phyloP scores from a whole-genome alignment of 495 filamentous ascomycete genomes.

The Penicillium psychrofluorescens region DNA sequence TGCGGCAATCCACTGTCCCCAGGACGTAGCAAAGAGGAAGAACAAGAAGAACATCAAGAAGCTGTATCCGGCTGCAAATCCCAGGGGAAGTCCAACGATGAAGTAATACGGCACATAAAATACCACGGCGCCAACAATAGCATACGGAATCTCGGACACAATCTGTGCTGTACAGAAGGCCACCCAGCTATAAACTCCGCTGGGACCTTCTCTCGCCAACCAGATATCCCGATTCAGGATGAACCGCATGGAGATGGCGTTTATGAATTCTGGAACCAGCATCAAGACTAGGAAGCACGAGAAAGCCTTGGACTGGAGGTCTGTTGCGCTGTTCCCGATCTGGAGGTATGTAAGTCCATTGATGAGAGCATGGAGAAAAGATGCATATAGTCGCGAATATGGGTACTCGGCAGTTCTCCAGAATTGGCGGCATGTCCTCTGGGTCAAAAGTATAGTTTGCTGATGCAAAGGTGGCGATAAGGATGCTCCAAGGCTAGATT shows the following conservation, averaged over 20 bases:
- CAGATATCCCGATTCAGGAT: conserved; percentile 62
- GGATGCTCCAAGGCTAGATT: conserved; percentile 38
- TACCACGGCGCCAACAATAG: conserved; percentile 56
- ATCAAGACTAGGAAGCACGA: conserved; percentile 77
- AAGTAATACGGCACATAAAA: conserved; percentile 74
- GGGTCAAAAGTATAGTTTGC: conserved; percentile 58
- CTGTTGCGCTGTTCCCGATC: conserved; percentile 57
- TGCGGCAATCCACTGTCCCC: conserved; percentile 64
- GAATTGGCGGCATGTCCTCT: conserved; percentile 58
- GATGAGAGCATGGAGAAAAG: conserved; percentile 64
- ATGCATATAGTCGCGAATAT: conserved; percentile 74
- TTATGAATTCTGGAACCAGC: conserved; percentile 66
- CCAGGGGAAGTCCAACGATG: conserved; percentile 54
- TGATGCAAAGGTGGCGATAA: conserved; percentile 59
- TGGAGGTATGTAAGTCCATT: conserved; percentile 71
- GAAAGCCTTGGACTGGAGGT: conserved; percentile 72
- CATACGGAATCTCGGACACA: conserved; percentile 69
- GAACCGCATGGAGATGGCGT: conserved; percentile 71
- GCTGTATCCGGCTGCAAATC: conserved; percentile 63
- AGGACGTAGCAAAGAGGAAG: conserved; percentile 67
- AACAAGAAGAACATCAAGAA: conserved; percentile 78
- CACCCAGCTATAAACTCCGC: conserved; percentile 66
- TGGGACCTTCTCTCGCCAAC: conserved; percentile 67
- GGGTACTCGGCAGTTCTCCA: conserved; percentile 74
- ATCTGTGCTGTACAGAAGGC: conserved; percentile 66